These are phyloP conservation scores for Toxoplasma gondii DNA, from an alignment of 169 alveolate species.

Conservation along the genomic window DNA sequence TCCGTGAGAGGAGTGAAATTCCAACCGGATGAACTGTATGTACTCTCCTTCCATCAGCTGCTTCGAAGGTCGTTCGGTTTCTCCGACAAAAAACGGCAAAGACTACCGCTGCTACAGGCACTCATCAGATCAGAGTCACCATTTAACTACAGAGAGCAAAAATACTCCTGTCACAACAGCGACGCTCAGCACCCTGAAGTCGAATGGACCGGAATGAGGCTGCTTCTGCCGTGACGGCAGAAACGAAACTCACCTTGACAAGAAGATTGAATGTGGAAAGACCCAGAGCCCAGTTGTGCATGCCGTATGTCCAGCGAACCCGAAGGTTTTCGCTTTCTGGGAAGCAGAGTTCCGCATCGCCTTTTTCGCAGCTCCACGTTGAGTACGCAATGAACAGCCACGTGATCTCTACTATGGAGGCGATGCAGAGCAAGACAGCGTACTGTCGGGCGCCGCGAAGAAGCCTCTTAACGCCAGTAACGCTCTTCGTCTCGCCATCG, in stretches of 20 bases:
- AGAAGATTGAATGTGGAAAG: slow-evolving; percentile 58
- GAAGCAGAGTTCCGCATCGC: slow-evolving; percentile 48
- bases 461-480: slow-evolving; percentile 34
- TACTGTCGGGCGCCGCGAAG: slow-evolving; percentile 48
- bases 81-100: too few relatives aligned
- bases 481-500: slow-evolving; percentile 40
- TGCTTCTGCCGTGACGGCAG: too few relatives aligned
- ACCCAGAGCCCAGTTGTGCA: slow-evolving; percentile 43
- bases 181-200: too few relatives aligned
- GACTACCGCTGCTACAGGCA: too few relatives aligned
- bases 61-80: too few relatives aligned
- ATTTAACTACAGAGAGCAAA: too few relatives aligned
- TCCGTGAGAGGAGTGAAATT: too few relatives aligned
- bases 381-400: slow-evolving; percentile 56
- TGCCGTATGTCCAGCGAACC: slow-evolving; percentile 55
- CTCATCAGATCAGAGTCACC: too few relatives aligned
- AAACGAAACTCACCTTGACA: slow-evolving; percentile 38
- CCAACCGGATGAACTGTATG: too few relatives aligned
- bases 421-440: slow-evolving; percentile 36
- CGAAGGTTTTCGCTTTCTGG: slow-evolving; percentile 50
- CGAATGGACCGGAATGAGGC: too few relatives aligned
- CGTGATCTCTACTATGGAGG: slow-evolving; percentile 39
- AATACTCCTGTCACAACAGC: too few relatives aligned
- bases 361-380: slow-evolving; percentile 52
- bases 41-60: too few relatives aligned